Conservation (phyloP, 352 stramenopile genomes). For the Pythium dissimile region DNA sequence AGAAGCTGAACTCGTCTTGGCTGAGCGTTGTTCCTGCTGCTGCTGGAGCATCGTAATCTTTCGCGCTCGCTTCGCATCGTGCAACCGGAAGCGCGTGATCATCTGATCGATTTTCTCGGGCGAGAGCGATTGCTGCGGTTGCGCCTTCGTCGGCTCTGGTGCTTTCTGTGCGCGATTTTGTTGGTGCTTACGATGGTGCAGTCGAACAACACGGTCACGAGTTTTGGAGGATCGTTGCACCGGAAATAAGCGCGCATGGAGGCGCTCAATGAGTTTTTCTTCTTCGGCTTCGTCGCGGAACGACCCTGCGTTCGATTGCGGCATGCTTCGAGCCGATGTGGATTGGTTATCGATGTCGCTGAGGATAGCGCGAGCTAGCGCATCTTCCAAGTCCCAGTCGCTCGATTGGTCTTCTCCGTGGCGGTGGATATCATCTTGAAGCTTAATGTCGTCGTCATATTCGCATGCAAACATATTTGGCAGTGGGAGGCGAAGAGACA, state of each 20-base stretch:
- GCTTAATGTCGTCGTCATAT: too few species aligned
- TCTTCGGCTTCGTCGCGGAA: slow-evolving; percentile 7
- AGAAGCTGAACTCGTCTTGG: not conserved
- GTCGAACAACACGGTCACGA: too few species aligned
- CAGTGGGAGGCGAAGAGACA: too few species aligned
- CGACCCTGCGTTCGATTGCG: too few species aligned
- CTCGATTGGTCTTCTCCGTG: too few species aligned
- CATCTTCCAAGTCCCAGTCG: slow-evolving; percentile 15
- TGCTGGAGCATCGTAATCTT: slow-evolving; percentile 1
- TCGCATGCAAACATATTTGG: too few species aligned
- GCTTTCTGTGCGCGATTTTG: not conserved
- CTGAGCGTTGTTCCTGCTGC: not conserved
- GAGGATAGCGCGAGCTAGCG: slow-evolving; percentile 10
- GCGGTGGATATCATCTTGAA: too few species aligned
- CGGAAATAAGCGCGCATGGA: slow-evolving; percentile 9
- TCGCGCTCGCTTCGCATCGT: slow-evolving; percentile 7
- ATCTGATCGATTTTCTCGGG: slow-evolving; percentile 16
- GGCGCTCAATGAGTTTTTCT: slow-evolving; percentile 13
- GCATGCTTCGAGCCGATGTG: too few species aligned
- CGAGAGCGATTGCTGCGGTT: not conserved
- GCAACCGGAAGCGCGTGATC: slow-evolving; percentile 7
- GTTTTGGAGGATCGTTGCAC: not conserved
- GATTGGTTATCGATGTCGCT: not conserved
- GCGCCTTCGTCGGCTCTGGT: not conserved
- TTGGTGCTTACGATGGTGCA: too few species aligned